Evolutionary conservation across 78 protist genomes (phyloP).

Genomic region (Tieghemostelium lacteum): DNA sequence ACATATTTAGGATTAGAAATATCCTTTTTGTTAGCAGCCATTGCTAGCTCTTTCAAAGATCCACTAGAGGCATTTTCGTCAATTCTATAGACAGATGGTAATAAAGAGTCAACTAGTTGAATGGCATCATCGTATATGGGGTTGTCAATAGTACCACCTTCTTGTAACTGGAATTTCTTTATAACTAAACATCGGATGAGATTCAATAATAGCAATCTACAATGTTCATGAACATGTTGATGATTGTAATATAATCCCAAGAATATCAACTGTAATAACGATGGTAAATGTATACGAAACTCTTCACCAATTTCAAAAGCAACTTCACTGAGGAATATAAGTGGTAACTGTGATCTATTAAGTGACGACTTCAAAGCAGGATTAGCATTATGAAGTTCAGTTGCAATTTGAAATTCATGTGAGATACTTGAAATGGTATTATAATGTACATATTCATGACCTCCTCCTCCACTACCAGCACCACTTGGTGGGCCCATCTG

Average conservation of each 20-base stretch:
- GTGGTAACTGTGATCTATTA: conserved; percentile 61
- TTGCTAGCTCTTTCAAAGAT: conserved; percentile 7
- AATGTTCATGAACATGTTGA: conserved; percentile 82
- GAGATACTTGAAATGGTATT: conserved; percentile 31
- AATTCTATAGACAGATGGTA: conserved; percentile 27
- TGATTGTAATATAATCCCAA: conserved; percentile 62
- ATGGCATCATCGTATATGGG: conserved; percentile 62
- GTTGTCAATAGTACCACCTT: conserved; percentile 24
- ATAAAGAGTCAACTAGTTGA: conserved; percentile 47
- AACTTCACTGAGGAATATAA: conserved; percentile 73
- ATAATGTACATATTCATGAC: no score
- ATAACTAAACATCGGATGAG: conserved; percentile 63
- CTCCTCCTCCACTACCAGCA: no score
- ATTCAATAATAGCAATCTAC: conserved; percentile 64
- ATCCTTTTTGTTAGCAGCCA: conserved; percentile 66
- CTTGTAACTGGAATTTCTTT: conserved; percentile 48
- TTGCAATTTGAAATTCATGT: conserved; percentile 23
- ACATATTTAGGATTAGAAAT: conserved; percentile 66
- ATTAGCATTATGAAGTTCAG: conserved; percentile 16
- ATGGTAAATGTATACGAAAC: conserved; percentile 59
- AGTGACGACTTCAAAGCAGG: conserved; percentile 26
- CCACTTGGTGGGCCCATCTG: no score
- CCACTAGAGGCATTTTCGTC: background rate
- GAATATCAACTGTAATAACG: conserved; percentile 55
- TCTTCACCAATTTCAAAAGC: conserved; percentile 79